These are phyloP conservation scores for Akanthomyces lecanii DNA, from an alignment of 2,329 filamentous ascomycete genomes.

Conservation along the genomic window DNA sequence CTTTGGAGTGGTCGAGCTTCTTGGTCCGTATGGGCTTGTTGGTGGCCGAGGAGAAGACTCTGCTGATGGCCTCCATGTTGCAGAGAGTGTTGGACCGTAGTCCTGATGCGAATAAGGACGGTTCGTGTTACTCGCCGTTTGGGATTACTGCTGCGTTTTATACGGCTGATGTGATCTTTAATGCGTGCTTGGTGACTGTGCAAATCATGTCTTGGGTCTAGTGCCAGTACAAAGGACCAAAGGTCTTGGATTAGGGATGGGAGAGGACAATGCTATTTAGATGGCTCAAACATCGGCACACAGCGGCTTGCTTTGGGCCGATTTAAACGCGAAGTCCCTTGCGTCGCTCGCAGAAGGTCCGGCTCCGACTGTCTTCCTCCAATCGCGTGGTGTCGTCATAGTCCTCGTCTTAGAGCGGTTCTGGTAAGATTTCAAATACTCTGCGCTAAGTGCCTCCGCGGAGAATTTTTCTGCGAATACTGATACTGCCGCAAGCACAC, in stretches of 20 bases:
- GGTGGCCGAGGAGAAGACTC: slow-evolving; percentile 45
- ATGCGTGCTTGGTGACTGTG: neutral
- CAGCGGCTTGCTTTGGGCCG: neutral
- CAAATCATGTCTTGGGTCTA: neutral
- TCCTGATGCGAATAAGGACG: neutral
- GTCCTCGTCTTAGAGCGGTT: neutral
- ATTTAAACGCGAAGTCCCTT: neutral
- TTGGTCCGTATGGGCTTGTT: slow-evolving; percentile 48
- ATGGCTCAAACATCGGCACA: neutral
- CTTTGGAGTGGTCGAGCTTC: slow-evolving; percentile 23
- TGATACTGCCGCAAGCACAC: neutral
- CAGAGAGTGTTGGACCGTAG: neutral
- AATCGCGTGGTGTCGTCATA: neutral
- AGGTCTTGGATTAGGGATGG: neutral
- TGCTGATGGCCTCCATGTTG: slow-evolving; percentile 37
- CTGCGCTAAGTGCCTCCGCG: neutral
- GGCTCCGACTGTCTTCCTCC: neutral
- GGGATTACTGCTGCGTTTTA: neutral
- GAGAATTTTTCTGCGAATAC: neutral
- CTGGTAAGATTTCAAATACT: neutral
- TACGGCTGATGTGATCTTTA: neutral
- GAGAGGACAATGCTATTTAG: neutral
- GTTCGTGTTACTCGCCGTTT: neutral
- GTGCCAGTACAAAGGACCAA: neutral
- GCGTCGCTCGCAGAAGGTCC: neutral